These are phyloP conservation scores for Furcasterigmium furcatum DNA, from an alignment of 2,329 filamentous ascomycete genomes.

Conservation along the genomic window DNA sequence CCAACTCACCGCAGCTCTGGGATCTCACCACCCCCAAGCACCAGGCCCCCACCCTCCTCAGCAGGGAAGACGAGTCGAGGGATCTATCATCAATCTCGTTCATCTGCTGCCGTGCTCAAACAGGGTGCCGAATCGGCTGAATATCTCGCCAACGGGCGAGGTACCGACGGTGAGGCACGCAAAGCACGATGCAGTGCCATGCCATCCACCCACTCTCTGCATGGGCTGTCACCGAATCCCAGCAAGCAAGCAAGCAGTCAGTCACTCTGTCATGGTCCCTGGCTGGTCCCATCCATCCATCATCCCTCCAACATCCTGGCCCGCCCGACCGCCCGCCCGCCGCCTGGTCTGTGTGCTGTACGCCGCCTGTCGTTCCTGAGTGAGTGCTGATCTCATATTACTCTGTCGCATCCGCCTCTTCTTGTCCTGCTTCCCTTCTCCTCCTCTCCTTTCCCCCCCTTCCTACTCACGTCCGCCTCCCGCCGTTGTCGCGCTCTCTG, in stretches of 20 bases:
- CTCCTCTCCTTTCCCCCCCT: not conserved
- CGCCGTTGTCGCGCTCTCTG: not conserved
- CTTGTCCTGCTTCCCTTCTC: constrained; percentile 1
- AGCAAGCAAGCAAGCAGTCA: not conserved
- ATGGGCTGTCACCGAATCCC: not conserved
- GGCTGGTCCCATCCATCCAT: not conserved
- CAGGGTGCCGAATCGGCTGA: not conserved
- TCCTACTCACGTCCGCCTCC: constrained; percentile 1
- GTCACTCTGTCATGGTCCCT: not conserved
- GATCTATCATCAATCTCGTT: constrained; percentile 11
- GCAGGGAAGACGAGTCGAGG: not conserved
- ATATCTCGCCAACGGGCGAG: not conserved
- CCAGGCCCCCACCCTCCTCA: constrained; percentile 4
- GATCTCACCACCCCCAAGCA: constrained; percentile 6
- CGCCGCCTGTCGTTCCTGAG: not conserved
- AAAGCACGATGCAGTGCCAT: constrained; percentile 1
- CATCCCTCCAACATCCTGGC: not conserved
- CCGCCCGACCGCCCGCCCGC: not conserved
- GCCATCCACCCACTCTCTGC: not conserved
- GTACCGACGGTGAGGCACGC: not conserved
- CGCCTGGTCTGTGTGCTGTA: too few relatives aligned
- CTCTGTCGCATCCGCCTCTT: constrained; percentile 2
- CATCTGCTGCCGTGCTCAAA: not conserved
- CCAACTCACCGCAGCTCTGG: constrained; percentile 15
- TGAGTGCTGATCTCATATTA: constrained; percentile 5